Conservation (phyloP, 2,329 filamentous ascomycete genomes). For the Verticillium isaacii region DNA sequence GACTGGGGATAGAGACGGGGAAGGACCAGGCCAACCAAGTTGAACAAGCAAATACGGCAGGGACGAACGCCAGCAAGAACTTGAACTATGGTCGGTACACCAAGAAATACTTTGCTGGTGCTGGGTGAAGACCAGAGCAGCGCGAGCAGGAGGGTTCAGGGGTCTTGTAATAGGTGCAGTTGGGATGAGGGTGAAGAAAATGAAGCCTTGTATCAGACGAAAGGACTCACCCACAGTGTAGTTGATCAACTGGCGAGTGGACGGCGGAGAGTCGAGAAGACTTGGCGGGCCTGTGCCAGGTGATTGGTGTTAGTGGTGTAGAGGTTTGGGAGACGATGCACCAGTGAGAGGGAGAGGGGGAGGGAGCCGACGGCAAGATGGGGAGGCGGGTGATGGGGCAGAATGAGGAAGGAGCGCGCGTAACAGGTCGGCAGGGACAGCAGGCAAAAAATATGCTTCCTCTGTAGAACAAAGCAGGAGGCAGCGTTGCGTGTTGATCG, state of each 20-base stretch:
- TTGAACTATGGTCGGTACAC: neutral
- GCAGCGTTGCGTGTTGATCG: neutral
- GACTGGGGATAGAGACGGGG: neutral
- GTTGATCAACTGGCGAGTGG: neutral
- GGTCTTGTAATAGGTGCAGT: neutral
- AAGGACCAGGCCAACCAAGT: neutral
- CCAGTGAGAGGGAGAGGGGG: neutral
- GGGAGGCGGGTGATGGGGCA: neutral
- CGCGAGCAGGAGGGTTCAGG: neutral
- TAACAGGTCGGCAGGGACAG: neutral
- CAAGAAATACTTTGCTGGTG: neutral
- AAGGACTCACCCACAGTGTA: neutral
- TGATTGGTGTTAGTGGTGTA: neutral
- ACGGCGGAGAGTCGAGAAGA: neutral
- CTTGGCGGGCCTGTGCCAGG: neutral
- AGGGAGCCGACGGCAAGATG: neutral
- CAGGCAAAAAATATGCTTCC: neutral
- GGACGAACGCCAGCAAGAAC: neutral
- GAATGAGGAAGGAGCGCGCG: neutral
- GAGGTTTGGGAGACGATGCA: neutral
- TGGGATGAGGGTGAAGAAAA: neutral
- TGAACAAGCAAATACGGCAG: neutral
- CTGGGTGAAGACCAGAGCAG: too few species aligned
- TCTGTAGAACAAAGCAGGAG: neutral
- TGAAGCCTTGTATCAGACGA: neutral